phyloP scores from a whole-genome alignment of 2,329 filamentous ascomycete genomes.

The Colletotrichum sp. region DNA sequence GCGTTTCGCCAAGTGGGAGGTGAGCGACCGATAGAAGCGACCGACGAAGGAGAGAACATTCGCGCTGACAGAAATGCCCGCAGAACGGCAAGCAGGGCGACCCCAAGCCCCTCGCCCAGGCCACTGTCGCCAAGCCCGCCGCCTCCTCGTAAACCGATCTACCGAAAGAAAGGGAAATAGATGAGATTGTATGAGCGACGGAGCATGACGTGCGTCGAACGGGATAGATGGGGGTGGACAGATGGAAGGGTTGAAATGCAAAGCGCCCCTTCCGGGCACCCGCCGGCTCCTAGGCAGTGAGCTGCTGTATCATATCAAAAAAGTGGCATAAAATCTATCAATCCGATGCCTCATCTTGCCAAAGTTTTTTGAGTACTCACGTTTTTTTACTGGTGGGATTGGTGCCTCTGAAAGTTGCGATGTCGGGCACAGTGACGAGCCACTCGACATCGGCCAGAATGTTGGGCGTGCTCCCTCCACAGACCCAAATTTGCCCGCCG shows the following conservation, averaged over 20 bases:
- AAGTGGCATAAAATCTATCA: conserved; percentile 18
- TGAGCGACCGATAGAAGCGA: conserved; percentile 52
- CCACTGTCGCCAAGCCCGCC: conserved; percentile 46
- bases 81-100: conserved; percentile 98
- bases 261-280: conserved; percentile 1
- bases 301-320: conserved; percentile 21
- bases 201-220: background rate
- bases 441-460: background rate
- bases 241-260: background rate
- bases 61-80: conserved; percentile 32
- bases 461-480: conserved; percentile 17
- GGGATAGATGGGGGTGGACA: conserved; percentile 10
- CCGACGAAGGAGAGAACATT: background rate
- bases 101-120: conserved; percentile 70
- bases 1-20: conserved; percentile 93
- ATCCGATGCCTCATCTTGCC: conserved; percentile 1
- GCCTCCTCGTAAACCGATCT: conserved; percentile 37
- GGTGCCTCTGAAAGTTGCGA: background rate
- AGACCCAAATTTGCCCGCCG: conserved; percentile 20
- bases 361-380: background rate
- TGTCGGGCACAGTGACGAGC: background rate
- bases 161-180: background rate
- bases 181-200: background rate
- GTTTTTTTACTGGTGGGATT: background rate
- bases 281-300: conserved; percentile 8